Conservation (phyloP, 1,139 yeast species). For the Geotrichum restrictum region DNA sequence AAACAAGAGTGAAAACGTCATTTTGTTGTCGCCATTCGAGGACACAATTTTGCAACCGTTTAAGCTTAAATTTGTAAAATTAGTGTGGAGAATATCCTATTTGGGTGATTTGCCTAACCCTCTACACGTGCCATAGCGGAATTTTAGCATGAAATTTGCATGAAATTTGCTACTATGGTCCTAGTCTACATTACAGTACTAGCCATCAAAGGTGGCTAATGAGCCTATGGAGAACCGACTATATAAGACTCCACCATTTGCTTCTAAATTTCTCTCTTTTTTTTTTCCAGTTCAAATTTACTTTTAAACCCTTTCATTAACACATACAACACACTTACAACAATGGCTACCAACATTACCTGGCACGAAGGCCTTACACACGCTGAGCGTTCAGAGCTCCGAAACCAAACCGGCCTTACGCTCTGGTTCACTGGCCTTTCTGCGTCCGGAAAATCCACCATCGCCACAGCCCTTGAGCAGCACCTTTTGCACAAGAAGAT, state of each 20-base stretch:
- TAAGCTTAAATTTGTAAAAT: background rate
- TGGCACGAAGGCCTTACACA: conserved; percentile 92
- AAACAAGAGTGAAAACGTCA: too few species aligned
- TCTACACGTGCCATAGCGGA: conserved; percentile 11
- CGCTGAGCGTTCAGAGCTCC: conserved; percentile 65
- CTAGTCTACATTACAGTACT: too few species aligned
- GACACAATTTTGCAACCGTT: too few species aligned
- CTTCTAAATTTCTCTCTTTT: background rate
- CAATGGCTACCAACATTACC: conserved; percentile 90
- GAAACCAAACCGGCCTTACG: conserved; percentile 83
- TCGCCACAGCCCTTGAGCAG: conserved; percentile 92
- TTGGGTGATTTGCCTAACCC: too few species aligned
- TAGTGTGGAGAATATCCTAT: too few species aligned
- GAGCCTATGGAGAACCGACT: too few species aligned
- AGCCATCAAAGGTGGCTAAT: too few species aligned
- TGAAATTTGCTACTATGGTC: too few species aligned
- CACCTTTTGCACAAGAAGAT: conserved; percentile 57
- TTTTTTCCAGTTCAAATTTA: background rate
- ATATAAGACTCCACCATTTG: too few species aligned
- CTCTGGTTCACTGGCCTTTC: conserved; percentile 94
- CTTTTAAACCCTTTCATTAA: background rate
- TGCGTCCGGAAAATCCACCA: conserved; percentile 85
- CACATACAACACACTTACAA: background rate
- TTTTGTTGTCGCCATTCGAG: too few species aligned
- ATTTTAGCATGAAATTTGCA: background rate